Conservation (phyloP, 345 rosid species). For the Salix viminalis region DNA sequence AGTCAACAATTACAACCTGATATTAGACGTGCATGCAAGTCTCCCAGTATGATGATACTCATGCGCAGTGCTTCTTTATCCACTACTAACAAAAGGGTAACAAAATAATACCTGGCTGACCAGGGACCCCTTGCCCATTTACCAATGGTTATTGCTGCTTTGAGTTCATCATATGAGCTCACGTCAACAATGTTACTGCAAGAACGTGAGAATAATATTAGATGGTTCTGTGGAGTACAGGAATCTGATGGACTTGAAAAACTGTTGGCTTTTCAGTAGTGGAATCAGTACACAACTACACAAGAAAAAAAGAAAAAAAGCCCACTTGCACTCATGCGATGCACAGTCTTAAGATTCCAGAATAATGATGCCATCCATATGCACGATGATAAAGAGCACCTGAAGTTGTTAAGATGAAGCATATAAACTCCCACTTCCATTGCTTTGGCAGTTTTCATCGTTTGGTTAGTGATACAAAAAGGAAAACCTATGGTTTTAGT, state of each 20-base stretch:
- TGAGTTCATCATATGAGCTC: constrained; percentile 76
- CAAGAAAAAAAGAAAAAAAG: neutral
- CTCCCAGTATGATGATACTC: neutral
- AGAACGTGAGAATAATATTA: constrained; percentile 7
- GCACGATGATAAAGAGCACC: neutral
- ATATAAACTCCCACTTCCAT: neutral
- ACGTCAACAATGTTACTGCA: constrained; percentile 86
- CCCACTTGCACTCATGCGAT: neutral
- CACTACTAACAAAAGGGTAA: neutral
- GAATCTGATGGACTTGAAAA: neutral
- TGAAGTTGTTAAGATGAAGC: neutral
- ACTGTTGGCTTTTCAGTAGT: neutral
- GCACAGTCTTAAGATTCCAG: neutral
- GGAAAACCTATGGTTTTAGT: neutral
- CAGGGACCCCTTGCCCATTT: constrained; percentile 99
- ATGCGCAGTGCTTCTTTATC: neutral
- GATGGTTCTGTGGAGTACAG: neutral
- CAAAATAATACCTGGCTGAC: constrained; percentile 60
- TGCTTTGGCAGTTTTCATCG: neutral
- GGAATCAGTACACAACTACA: neutral
- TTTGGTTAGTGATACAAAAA: neutral
- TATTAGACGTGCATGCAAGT: constrained; percentile 2
- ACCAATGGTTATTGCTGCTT: constrained; percentile 61
- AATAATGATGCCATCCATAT: neutral
- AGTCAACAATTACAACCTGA: neutral